phyloP scores from a whole-genome alignment of 208 protist species.

The Leishmania amazonensis region DNA sequence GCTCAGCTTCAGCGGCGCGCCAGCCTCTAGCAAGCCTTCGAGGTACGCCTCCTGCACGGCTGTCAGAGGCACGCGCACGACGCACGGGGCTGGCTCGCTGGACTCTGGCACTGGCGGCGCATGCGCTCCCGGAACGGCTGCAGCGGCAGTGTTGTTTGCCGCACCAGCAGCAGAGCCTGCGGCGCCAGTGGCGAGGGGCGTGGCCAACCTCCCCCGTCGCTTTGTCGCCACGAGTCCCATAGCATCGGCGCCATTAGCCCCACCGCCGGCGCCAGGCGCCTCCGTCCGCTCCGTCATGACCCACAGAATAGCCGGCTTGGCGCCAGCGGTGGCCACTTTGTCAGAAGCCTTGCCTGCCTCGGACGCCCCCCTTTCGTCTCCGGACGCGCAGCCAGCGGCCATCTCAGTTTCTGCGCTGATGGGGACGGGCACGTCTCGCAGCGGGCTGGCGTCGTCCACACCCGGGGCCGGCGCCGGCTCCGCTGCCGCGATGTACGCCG shows the following conservation, averaged over 20 bases:
- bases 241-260: neutral
- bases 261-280: neutral
- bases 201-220: constrained; percentile 30
- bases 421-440: constrained; percentile 62
- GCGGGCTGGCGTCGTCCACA: constrained; percentile 43
- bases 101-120: constrained; percentile 49
- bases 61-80: constrained; percentile 75
- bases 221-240: constrained; percentile 14
- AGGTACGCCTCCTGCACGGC: constrained; percentile 52
- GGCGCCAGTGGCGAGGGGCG: neutral
- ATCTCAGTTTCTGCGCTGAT: constrained; percentile 25
- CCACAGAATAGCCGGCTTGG: constrained; percentile 32
- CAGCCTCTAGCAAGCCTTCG: constrained; percentile 45
- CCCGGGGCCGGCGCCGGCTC: constrained; percentile 39
- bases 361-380: neutral
- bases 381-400: neutral
- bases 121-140: constrained; percentile 20
- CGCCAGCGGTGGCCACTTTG: neutral
- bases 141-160: constrained; percentile 5
- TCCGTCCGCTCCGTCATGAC: constrained; percentile 32
- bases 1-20: constrained; percentile 54
- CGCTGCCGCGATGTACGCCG: constrained; percentile 58
- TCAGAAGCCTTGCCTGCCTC: neutral
- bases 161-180: neutral
- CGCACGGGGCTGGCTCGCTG: constrained; percentile 58